Evolutionary conservation across 176 grass and related monocot genomes (phyloP), one percentile per base, ranked within the genome.

Genomic region (Bonia amplexicaulis): DNA sequence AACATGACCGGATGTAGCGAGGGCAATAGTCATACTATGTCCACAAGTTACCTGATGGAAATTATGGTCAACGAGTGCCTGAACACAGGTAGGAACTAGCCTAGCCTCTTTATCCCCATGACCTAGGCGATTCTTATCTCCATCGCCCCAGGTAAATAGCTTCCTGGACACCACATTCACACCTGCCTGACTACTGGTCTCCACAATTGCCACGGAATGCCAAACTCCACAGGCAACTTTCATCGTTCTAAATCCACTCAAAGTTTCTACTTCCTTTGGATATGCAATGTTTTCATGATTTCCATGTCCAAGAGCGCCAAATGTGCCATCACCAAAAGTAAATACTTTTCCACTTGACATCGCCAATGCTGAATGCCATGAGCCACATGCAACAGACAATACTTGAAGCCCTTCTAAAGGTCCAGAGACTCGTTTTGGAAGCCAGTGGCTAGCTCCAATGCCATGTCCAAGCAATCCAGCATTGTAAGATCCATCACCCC

Each of bases 141-240:
- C 96, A 39, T 99, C 91, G 23, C 96, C 96, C 93, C 93, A 99
- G 37, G 96, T 99, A 85, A 94, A 99, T 19, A 98, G 59, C 76
- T 95, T 92, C 52, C 84, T 89, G 13, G 96, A 92, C 22, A 87
- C 74, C 61, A 89, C 31, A 80, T 91, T 89, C 25, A 66, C 65
- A 29, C 82, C 85, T 48, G 73, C 3, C 69, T 93, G 87, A 25
- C 71, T 73, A 73, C 70, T 87, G 44, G 84, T 80, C 73, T 98
- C 96, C 31, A 98, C 89, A 59, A 98, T 95, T 61, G 96, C 96
- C 33, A 91, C 93, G 22, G 89, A 94, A 82, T 98, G 96, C 96
- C 96, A 98, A 15, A 95, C 57, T 58, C 93, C 96, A 62, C 96
- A 98, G 11, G 93, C 93, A 63, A 93, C 91, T 90, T 94, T 95